phyloP scores from a whole-genome alignment of 1,284 basidiomycete species.

The Microbotryomycetes sp. region DNA sequence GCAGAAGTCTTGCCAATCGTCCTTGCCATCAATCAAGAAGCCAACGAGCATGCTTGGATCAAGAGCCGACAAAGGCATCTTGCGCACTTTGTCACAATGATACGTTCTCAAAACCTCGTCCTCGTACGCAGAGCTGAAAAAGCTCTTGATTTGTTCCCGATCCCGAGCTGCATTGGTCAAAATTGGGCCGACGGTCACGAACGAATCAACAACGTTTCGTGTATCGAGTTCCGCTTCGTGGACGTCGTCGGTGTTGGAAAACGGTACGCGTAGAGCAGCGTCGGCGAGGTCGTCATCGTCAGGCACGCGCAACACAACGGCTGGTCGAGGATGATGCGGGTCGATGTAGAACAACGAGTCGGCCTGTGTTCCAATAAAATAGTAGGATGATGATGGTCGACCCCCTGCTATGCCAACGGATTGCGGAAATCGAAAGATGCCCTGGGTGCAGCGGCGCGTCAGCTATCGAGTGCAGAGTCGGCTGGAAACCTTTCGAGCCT shows the following conservation, averaged over 20 bases:
- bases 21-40: conserved; percentile 74
- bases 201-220: not conserved
- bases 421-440: conserved; percentile 86
- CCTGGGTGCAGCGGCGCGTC: conserved; percentile 46
- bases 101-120: conserved; percentile 71
- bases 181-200: not conserved
- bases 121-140: conserved; percentile 60
- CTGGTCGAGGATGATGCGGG: conserved; percentile 80
- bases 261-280: not conserved
- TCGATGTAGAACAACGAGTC: conserved; percentile 92
- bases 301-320: conserved; percentile 60
- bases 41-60: conserved; percentile 97
- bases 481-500: not conserved
- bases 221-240: not conserved
- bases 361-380: conserved; percentile 89
- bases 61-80: conserved; percentile 83
- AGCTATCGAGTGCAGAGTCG: not conserved
- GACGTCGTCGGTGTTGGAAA: not conserved
- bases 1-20: conserved; percentile 76
- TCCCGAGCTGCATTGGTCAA: not conserved
- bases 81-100: conserved; percentile 86
- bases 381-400: conserved; percentile 89
- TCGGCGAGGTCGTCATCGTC: conserved; percentile 3
- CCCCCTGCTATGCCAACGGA: conserved; percentile 94
- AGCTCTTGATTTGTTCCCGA: conserved; percentile 45